Base-by-base conservation (phyloP, 768 basidiomycete species). In the Pleurotus eryngii region DNA sequence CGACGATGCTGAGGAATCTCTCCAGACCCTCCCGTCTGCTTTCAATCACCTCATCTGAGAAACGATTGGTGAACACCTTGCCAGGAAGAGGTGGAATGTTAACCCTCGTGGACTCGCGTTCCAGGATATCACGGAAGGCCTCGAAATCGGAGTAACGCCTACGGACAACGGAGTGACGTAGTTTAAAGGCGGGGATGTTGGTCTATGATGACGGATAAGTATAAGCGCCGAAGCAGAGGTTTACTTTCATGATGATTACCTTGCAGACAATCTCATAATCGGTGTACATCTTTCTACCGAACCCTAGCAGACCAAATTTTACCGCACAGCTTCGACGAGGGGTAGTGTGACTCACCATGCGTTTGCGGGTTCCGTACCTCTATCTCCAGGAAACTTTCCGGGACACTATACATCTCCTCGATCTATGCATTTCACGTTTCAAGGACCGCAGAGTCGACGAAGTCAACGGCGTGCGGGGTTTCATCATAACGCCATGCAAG, bases 221-320 rank as follows among this genome's bases (percentile, higher is more conserved):
- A n/a, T 17, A 9, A 35, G 30, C 11, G 30, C 11, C 11, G 30
- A 35, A 11, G 30, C 30, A 35, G 30, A 3, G 8, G 30, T 35
- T 11, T 35, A 35, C 30, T 35, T 35, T 42, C 40, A 9, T 5
- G 7, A 35, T 60, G 66, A 80, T 60, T 57, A 91, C 95, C 85
- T 95, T 95, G 82, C 94, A 97, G 46, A 98, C 89, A 57, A 99
- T 88, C 76, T 99, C 97, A 67, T 98, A 98, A 79, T 98, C 96
- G 42, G 97, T 99, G 74, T 92, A 99, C 95, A 96, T 96, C 81
- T 98, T 98, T 65, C 97, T 80, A 26, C 97, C 96, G 66, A 95
- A 94, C 27, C 95, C 95, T 94, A 68, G 1, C 50, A 22, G 38
- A 35, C 27, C 15, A 30, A 46, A 39, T 59, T 22, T 61, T 46